Conservation (phyloP, 768 basidiomycete genomes). For the Rhizopogon vesiculosus region DNA sequence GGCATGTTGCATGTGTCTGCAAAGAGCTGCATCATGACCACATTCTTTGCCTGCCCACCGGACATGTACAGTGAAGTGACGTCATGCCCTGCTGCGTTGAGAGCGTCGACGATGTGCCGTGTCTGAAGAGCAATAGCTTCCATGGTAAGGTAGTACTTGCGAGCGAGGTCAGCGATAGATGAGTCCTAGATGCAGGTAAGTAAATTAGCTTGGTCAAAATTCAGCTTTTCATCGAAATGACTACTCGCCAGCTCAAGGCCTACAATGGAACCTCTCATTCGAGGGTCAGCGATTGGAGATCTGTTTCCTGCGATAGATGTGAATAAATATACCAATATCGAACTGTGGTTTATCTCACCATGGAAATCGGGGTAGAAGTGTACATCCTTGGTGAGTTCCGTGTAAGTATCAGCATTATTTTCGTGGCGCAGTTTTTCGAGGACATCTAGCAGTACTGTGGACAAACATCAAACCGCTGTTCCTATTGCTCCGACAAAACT, state of each 20-base stretch:
- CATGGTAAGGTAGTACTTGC: constrained; percentile 86
- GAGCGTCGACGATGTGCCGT: constrained; percentile 85
- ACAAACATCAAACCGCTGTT: neutral
- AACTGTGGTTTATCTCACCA: constrained; percentile 38
- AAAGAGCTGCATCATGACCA: constrained; percentile 82
- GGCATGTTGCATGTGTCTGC: constrained; percentile 81
- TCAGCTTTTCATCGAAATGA: neutral
- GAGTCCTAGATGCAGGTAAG: constrained; percentile 44
- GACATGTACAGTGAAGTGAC: constrained; percentile 87
- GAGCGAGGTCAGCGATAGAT: constrained; percentile 75
- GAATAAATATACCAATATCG: neutral
- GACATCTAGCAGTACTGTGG: constrained; percentile 64
- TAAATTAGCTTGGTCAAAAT: neutral
- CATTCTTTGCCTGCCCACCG: constrained; percentile 90
- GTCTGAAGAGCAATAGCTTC: constrained; percentile 95
- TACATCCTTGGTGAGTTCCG: constrained; percentile 84
- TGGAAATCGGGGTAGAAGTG: constrained; percentile 97
- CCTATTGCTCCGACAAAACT: neutral
- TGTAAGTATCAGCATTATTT: constrained; percentile 51
- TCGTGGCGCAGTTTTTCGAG: constrained; percentile 65
- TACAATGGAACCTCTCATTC: constrained; percentile 88
- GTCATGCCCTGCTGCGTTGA: constrained; percentile 83
- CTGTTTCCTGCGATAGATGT: constrained; percentile 66
- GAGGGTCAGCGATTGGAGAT: constrained; percentile 93
- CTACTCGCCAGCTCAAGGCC: constrained; percentile 72